phyloP scores from a whole-genome alignment of 1,284 basidiomycete species.

The Mycena sp. region DNA sequence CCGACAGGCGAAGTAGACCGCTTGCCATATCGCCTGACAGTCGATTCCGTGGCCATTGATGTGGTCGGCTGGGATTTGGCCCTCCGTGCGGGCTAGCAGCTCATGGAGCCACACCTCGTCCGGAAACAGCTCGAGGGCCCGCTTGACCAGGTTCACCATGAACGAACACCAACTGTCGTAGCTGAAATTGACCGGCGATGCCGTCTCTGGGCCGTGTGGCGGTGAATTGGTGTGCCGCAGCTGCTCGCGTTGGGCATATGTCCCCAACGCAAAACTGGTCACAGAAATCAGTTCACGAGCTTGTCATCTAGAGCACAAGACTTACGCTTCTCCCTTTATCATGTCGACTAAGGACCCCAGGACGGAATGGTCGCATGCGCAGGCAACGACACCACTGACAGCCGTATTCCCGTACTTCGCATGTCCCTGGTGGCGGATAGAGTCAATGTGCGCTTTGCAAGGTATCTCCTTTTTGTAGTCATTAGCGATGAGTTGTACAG shows the following conservation, averaged over 20 bases:
- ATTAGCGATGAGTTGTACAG: not conserved
- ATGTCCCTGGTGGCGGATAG: too few species aligned
- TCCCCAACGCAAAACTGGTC: constrained; percentile 1
- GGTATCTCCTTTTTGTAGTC: not conserved
- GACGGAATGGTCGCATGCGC: too few species aligned
- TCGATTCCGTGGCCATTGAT: too few species aligned
- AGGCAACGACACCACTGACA: too few species aligned
- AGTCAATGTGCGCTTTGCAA: too few species aligned
- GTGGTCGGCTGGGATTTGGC: constrained; percentile 18
- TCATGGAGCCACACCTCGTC: constrained; percentile 13
- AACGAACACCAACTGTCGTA: constrained; percentile 15
- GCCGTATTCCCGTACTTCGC: too few species aligned
- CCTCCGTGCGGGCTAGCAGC: not conserved
- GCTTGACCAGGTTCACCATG: constrained; percentile 3
- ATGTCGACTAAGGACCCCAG: not conserved
- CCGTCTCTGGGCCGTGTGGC: not conserved
- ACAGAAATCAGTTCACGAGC: not conserved
- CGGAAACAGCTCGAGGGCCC: constrained; percentile 9
- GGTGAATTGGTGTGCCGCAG: too few species aligned
- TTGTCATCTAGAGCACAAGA: too few species aligned
- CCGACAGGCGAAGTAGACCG: constrained; percentile 13
- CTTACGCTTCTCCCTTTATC: too few species aligned
- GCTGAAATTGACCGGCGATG: not conserved
- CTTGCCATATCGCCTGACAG: constrained; percentile 14
- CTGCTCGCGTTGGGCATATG: constrained; percentile 4